Evolutionary conservation across 371 early-diverging fungal genomes (phyloP).

Genomic region (Syncephalastrum contaminatum): DNA sequence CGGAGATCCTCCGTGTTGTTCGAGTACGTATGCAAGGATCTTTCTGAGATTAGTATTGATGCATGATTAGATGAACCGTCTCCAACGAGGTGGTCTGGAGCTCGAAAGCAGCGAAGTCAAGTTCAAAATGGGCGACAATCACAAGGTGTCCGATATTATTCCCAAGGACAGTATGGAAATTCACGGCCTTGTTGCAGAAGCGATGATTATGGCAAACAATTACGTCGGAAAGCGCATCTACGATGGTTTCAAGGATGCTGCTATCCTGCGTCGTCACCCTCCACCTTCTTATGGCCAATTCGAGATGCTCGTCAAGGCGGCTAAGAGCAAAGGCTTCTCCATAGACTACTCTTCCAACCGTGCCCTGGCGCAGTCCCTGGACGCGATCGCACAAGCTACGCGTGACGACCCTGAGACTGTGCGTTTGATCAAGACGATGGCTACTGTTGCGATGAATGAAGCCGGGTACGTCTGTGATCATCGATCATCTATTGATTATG

Average conservation of each 20-base stretch:
- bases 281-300: constrained; percentile 69
- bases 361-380: constrained; percentile 63
- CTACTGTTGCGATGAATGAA: constrained; percentile 78
- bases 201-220: constrained; percentile 98
- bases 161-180: constrained; percentile 86
- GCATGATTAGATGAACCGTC: constrained; percentile 46
- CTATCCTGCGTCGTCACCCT: constrained; percentile 87
- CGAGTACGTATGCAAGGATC: constrained; percentile 29
- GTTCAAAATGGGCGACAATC: constrained; percentile 63
- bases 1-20: constrained; percentile 56
- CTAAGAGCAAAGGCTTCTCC: constrained; percentile 56
- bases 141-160: constrained; percentile 66
- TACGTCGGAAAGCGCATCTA: constrained; percentile 89
- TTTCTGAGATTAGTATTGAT: not conserved
- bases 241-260: constrained; percentile 75
- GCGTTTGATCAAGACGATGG: constrained; percentile 69
- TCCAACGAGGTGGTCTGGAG: constrained; percentile 67
- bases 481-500: not conserved
- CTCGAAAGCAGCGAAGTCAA: constrained; percentile 76
- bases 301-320: constrained; percentile 66
- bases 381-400: constrained; percentile 30
- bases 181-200: constrained; percentile 96
- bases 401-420: constrained; percentile 55
- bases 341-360: constrained; percentile 68
- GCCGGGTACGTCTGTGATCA: constrained; percentile 48